phyloP scores from a whole-genome alignment of 139 green algal species.

The Asterochloris erici region DNA sequence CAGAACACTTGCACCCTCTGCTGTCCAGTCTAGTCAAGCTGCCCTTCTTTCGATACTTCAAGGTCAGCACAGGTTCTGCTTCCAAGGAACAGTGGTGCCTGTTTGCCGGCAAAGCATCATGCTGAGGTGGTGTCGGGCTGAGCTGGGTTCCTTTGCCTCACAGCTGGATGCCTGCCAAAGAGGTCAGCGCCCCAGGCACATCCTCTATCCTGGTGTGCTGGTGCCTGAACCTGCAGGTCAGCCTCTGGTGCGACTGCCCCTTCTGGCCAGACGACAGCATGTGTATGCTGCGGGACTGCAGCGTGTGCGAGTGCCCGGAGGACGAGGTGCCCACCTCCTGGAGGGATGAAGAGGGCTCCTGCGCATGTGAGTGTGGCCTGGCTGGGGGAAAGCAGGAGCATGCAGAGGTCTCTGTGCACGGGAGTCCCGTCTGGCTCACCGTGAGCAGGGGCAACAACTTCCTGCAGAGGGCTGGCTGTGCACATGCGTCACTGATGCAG shows the following conservation, averaged over 20 bases:
- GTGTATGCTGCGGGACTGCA: conserved; percentile 80
- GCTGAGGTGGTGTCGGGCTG: background rate
- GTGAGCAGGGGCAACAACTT: no score
- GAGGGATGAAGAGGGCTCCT: conserved; percentile 48
- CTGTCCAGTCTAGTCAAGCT: conserved; percentile 64
- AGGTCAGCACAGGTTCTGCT: conserved; percentile 34
- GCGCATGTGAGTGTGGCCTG: background rate
- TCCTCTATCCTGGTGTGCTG: background rate
- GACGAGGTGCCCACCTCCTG: conserved; percentile 76
- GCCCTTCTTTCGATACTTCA: conserved; percentile 93
- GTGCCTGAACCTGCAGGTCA: background rate
- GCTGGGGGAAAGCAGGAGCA: background rate
- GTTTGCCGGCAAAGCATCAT: background rate
- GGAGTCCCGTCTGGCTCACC: no score
- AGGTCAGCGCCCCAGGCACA: background rate
- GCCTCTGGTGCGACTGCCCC: conserved; percentile 88
- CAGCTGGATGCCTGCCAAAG: background rate
- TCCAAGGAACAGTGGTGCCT: background rate
- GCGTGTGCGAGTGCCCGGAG: conserved; percentile 82
- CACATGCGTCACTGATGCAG: no score
- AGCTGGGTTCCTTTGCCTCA: background rate
- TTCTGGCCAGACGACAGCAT: conserved; percentile 96
- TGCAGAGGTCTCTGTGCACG: no score
- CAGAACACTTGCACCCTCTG: conserved; percentile 53
- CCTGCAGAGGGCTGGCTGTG: no score